phyloP scores from a whole-genome alignment of 768 basidiomycete species.

The Dioszegia aurantiaca region DNA sequence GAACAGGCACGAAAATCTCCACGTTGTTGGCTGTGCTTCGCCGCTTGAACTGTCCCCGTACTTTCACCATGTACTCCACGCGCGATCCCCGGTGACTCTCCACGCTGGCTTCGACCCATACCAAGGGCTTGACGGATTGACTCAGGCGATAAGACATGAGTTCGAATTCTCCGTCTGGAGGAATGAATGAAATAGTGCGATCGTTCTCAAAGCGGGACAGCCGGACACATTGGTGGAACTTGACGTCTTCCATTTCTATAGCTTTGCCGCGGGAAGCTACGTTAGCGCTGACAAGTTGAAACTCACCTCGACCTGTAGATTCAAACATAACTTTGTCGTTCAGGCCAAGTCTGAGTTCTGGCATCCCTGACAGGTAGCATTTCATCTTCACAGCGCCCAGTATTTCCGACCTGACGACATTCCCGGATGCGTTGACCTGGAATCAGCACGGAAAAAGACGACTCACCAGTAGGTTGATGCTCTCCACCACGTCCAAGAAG shows the following conservation, averaged over 20 bases:
- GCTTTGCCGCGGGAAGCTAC: constrained; percentile 85
- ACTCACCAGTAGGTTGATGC: constrained; percentile 87
- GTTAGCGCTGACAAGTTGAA: not conserved
- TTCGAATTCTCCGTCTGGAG: constrained; percentile 97
- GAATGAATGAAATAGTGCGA: constrained; percentile 97
- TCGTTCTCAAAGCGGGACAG: constrained; percentile 97
- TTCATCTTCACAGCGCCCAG: constrained; percentile 99
- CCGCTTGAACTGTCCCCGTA: constrained; percentile 94
- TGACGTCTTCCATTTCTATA: constrained; percentile 99
- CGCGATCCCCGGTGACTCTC: constrained; percentile 91
- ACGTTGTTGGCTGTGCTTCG: constrained; percentile 96
- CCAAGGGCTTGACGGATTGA: constrained; percentile 91
- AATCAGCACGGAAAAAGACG: constrained; percentile 1
- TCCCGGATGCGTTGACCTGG: constrained; percentile 93
- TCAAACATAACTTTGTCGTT: constrained; percentile 99
- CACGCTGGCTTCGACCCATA: constrained; percentile 96
- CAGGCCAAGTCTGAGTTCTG: constrained; percentile 86
- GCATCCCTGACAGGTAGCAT: constrained; percentile 99
- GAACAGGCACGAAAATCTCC: constrained; percentile 97
- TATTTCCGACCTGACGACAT: constrained; percentile 95
- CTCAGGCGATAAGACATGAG: constrained; percentile 97
- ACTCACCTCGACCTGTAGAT: constrained; percentile 84
- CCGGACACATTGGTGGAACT: constrained; percentile 99
- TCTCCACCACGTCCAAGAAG: constrained; percentile 96
- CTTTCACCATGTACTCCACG: constrained; percentile 91